phyloP scores from a whole-genome alignment of 2,329 filamentous ascomycete genomes.

The Aureobasidium melanogenum region DNA sequence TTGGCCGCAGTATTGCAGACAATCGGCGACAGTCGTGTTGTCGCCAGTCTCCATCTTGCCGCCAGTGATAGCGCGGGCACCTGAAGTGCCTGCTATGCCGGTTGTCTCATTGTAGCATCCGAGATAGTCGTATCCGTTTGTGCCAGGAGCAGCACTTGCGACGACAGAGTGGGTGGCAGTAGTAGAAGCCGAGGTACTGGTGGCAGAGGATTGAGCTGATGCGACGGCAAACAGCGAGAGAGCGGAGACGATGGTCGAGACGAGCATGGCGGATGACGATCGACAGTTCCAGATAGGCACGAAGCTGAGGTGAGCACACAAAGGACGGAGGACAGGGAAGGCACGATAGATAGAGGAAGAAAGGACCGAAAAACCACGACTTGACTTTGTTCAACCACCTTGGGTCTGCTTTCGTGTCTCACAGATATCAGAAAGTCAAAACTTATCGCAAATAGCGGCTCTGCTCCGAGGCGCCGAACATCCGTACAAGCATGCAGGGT shows the following conservation, averaged over 20 bases:
- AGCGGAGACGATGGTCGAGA: slow-evolving; percentile 7
- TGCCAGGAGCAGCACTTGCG: slow-evolving; percentile 7
- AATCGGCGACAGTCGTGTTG: slow-evolving; percentile 44
- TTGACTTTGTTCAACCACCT: neutral
- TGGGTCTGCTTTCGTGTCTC: neutral
- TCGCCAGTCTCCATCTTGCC: slow-evolving; percentile 32
- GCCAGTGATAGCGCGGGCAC: slow-evolving; percentile 37
- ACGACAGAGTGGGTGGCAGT: slow-evolving; percentile 17
- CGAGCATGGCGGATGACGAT: neutral
- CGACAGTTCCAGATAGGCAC: neutral
- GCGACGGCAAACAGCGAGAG: slow-evolving; percentile 14
- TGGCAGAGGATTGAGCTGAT: slow-evolving; percentile 17
- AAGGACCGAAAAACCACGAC: neutral
- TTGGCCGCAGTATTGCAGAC: slow-evolving; percentile 43
- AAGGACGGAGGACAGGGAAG: neutral
- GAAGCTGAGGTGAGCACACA: neutral
- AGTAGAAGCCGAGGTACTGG: slow-evolving; percentile 22
- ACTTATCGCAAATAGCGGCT: slow-evolving; percentile 3
- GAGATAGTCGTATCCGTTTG: slow-evolving; percentile 38
- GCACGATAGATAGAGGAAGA: neutral
- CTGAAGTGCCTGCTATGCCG: slow-evolving; percentile 27
- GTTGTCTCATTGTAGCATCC: slow-evolving; percentile 54
- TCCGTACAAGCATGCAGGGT: neutral
- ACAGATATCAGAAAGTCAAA: neutral
- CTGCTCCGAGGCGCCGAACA: neutral